Evolutionary conservation across 176 grass and related monocot genomes (phyloP), one percentile per base, ranked within the genome.

Genomic region (Oryza glumipatula): DNA sequence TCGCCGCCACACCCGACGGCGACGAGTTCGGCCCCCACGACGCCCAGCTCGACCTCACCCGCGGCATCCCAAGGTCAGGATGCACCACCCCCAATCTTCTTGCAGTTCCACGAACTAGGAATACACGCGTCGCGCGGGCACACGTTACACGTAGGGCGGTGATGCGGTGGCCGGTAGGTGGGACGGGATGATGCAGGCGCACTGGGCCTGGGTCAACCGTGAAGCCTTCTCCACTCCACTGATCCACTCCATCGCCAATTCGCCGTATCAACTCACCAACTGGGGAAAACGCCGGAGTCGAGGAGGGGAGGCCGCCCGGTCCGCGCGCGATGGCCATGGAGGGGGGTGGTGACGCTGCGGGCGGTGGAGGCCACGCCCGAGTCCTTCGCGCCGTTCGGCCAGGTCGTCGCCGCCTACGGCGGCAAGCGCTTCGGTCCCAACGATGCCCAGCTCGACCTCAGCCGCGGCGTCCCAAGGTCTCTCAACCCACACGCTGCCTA

Each of bases 401-500:
- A 99, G 86, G 96, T 99, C 54, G 81, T 96, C 58, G 84, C 89
- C 77, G 86, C 83, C 93, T 47, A 70, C 87, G 15, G 5, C 68
- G 86, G 96, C 14, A 86, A 89, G 19, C 58, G 89, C 75, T 94
- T 90, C 86, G 96, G 96, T 6, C 93, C 93, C 65, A 63, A 77
- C 74, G 96, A 99, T 79, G 96, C 96, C 13, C 93, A 92, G 76
- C 93, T 99, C 81, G 96, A 99, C 73, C 96, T 99, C 91, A 93
- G 84, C 81, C 81, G 86, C 61, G 96, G 96, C 35, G 77, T 88
- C 67, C 96, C 96, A 5, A 94, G 93, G 93, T 98, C 28, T 98
- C 28, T 3, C 19, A 65, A 24, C 82, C 21, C 58, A 23, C 58
- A 7, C 17, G 54, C 54, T 30, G 28, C 28, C 28, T 58, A 58